Conservation (phyloP, 1,284 basidiomycete genomes). For the Ustilago vetiveriae region DNA sequence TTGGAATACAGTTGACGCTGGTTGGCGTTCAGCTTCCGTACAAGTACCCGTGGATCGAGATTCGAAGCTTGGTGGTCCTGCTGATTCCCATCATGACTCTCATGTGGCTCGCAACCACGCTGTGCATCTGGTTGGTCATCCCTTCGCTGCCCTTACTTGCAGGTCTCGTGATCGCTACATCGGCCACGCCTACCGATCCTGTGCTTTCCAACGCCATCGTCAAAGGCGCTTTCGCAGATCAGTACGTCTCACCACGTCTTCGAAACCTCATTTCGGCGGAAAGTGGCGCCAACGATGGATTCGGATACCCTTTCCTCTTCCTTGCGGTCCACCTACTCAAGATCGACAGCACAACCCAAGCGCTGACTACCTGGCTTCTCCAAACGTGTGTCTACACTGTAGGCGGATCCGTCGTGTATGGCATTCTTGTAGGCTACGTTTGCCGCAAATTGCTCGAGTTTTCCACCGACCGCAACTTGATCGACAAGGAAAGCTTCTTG, state of each 20-base stretch:
- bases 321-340: slow-evolving; percentile 56
- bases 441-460: slow-evolving; percentile 47
- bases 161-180: slow-evolving; percentile 49
- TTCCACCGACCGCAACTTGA: slow-evolving; percentile 49
- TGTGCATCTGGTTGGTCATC: slow-evolving; percentile 45
- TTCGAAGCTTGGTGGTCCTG: slow-evolving; percentile 40
- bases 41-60: slow-evolving; percentile 51
- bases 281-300: slow-evolving; percentile 59
- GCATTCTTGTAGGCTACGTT: slow-evolving; percentile 50
- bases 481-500: slow-evolving; percentile 61
- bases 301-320: slow-evolving; percentile 57
- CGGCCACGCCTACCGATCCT: slow-evolving; percentile 56
- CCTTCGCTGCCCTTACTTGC: slow-evolving; percentile 51
- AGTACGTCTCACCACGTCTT: slow-evolving; percentile 56
- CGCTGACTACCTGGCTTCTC: slow-evolving; percentile 46
- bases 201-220: slow-evolving; percentile 59
- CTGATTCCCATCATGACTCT: slow-evolving; percentile 54
- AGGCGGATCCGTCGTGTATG: slow-evolving; percentile 39
- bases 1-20: slow-evolving; percentile 56
- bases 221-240: slow-evolving; percentile 60
- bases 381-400: slow-evolving; percentile 51
- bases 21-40: slow-evolving; percentile 60
- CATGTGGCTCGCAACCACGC: slow-evolving; percentile 56
- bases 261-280: slow-evolving; percentile 62
- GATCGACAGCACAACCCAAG: slow-evolving; percentile 27